These are phyloP conservation scores for Aspergillus uvarum DNA, from an alignment of 2,329 filamentous ascomycete genomes.

Conservation along the genomic window DNA sequence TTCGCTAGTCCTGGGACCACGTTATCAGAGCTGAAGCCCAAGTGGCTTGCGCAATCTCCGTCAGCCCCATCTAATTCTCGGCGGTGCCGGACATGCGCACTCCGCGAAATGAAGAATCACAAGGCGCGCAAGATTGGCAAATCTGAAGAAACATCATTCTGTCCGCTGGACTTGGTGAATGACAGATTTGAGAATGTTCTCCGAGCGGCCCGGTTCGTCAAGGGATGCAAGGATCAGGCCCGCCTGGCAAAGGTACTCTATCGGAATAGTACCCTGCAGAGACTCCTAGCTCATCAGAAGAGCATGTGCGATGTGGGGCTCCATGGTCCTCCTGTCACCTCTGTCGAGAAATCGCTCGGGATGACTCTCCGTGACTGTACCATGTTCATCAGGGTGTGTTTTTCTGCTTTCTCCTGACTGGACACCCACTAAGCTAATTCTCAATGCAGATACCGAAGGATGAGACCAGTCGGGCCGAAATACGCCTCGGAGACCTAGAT, in stretches of 20 bases:
- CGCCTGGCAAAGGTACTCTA: conserved; percentile 37
- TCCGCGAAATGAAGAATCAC: conserved; percentile 50
- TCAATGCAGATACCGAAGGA: conserved; percentile 34
- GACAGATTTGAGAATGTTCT: conserved; percentile 45
- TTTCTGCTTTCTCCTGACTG: not conserved
- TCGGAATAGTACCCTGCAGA: conserved; percentile 36
- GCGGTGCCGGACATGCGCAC: conserved; percentile 74
- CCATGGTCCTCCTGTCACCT: conserved; percentile 35
- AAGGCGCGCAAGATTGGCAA: conserved; percentile 31
- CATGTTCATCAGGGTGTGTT: conserved; percentile 63
- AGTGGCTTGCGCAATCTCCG: conserved; percentile 77
- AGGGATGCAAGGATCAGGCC: conserved; percentile 38
- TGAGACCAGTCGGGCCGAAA: conserved; percentile 35
- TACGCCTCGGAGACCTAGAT: conserved; percentile 72
- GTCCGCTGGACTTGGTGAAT: conserved; percentile 64
- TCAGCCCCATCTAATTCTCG: conserved; percentile 63
- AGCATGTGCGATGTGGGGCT: conserved; percentile 37
- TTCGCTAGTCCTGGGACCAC: conserved; percentile 31
- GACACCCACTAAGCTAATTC: not conserved
- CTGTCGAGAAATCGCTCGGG: conserved; percentile 60
- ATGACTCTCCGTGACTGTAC: conserved; percentile 83
- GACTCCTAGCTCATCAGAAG: conserved; percentile 36
- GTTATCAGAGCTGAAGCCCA: conserved; percentile 76
- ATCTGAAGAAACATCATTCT: conserved; percentile 50
- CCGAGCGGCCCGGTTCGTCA: conserved; percentile 41